A percentile compares a stretch with the other conserved stretches of the same genome.
phyloP scores from a whole-genome alignment of 2,329 filamentous ascomycete species.

The Scorias spongiosa region DNA sequence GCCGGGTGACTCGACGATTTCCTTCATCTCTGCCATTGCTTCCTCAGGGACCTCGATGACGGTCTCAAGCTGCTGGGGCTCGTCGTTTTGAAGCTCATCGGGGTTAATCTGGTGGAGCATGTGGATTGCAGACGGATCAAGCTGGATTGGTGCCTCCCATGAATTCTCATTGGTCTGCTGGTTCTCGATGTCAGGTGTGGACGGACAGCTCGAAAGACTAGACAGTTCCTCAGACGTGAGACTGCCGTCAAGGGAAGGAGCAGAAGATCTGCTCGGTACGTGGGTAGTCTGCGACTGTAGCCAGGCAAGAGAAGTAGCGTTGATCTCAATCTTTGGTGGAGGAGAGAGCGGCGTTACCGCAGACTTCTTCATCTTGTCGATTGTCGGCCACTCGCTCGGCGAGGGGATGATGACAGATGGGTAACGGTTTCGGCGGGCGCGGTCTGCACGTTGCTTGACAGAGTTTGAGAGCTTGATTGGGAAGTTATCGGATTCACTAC shows the following conservation, averaged over 20 bases:
- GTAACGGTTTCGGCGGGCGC: constrained; percentile 27
- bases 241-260: constrained; percentile 82
- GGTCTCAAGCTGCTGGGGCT: constrained; percentile 16
- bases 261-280: constrained; percentile 60
- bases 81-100: constrained; percentile 22
- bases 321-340: constrained; percentile 26
- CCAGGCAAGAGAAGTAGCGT: constrained; percentile 45
- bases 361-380: constrained; percentile 34
- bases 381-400: constrained; percentile 40
- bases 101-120: constrained; percentile 61
- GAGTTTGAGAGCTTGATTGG: constrained; percentile 37
- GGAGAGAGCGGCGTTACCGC: constrained; percentile 29
- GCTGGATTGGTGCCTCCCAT: constrained; percentile 44
- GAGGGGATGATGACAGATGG: constrained; percentile 46
- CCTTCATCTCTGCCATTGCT: constrained; percentile 39
- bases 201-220: constrained; percentile 57
- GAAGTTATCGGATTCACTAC: constrained; percentile 52
- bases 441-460: constrained; percentile 26
- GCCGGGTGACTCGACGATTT: constrained; percentile 36
- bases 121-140: constrained; percentile 67
- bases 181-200: constrained; percentile 56
- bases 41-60: constrained; percentile 34
- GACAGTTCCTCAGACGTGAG: constrained; percentile 78
- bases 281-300: constrained; percentile 44
- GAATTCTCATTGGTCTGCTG: constrained; percentile 40